These are phyloP conservation scores for Dillenia suffruticosa DNA, from an alignment of 164 flowering plant genomes.

Conservation along the genomic window DNA sequence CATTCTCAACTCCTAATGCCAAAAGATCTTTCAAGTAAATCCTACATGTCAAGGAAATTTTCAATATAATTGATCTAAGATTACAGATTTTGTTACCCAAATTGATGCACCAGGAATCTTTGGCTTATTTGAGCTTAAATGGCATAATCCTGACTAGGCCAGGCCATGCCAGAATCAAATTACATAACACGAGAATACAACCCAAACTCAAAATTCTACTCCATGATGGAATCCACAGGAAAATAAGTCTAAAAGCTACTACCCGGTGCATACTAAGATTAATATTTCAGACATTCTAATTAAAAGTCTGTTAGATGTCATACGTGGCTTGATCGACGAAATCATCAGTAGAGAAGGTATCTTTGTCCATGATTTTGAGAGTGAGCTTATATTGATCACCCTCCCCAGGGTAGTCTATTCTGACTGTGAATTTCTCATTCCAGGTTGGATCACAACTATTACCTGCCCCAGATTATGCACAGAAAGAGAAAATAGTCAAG, in stretches of 20 bases:
- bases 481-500: not conserved
- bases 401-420: constrained; percentile 51
- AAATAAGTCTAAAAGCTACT: no score
- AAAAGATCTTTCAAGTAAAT: constrained; percentile 56
- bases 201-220: no score
- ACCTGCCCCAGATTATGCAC: constrained; percentile 24
- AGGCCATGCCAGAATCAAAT: no score
- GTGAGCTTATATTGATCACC: constrained; percentile 48
- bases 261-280: no score
- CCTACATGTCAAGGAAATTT: constrained; percentile 21
- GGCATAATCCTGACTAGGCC: no score
- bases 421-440: constrained; percentile 54
- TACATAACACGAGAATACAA: no score
- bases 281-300: no score
- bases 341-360: constrained; percentile 63
- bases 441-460: constrained; percentile 46
- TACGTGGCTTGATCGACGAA: constrained; percentile 55
- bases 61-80: no score
- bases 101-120: no score
- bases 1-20: constrained; percentile 56
- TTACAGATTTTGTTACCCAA: no score
- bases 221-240: no score
- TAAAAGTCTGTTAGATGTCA: constrained; percentile 1
- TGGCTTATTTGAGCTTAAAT: no score
- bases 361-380: constrained; percentile 67